Conservation (phyloP, 2,329 filamentous ascomycete genomes). For the Diaporthe helianthi region DNA sequence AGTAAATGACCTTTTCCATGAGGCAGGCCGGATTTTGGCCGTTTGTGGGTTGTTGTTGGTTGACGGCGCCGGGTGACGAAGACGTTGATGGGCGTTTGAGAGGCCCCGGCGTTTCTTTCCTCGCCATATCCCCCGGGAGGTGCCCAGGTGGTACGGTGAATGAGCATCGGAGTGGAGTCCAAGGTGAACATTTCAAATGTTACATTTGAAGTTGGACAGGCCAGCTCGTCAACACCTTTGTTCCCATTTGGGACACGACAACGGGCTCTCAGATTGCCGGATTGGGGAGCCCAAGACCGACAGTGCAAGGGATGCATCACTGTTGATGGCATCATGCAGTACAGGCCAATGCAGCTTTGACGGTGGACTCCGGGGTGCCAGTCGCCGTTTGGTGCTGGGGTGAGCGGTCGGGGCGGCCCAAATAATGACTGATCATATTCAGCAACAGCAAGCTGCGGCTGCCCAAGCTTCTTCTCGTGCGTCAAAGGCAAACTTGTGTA, state of each 20-base stretch:
- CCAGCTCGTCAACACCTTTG: neutral
- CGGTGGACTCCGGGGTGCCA: constrained; percentile 1
- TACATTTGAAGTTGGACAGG: constrained; percentile 3
- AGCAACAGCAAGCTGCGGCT: constrained; percentile 15
- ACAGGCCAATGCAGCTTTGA: neutral
- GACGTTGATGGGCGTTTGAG: too few relatives aligned
- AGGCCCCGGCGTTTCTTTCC: neutral
- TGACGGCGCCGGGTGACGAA: neutral
- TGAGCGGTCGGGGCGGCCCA: neutral
- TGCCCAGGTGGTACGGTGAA: neutral
- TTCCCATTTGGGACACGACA: constrained; percentile 2
- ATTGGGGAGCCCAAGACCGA: neutral
- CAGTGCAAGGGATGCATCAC: neutral
- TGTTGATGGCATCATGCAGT: constrained; percentile 1
- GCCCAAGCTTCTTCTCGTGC: constrained; percentile 9
- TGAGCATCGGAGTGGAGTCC: neutral
- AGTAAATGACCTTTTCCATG: neutral
- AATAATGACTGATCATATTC: constrained; percentile 10
- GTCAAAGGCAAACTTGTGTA: constrained; percentile 33
- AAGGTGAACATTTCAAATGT: too few relatives aligned
- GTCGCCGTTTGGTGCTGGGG: constrained; percentile 15
- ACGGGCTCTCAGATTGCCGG: neutral
- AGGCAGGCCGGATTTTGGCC: too few relatives aligned
- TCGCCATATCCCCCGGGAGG: neutral
- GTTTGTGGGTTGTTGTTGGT: neutral